Conservation (phyloP, 2,329 filamentous ascomycete genomes). For the Aureobasidium melanogenum region DNA sequence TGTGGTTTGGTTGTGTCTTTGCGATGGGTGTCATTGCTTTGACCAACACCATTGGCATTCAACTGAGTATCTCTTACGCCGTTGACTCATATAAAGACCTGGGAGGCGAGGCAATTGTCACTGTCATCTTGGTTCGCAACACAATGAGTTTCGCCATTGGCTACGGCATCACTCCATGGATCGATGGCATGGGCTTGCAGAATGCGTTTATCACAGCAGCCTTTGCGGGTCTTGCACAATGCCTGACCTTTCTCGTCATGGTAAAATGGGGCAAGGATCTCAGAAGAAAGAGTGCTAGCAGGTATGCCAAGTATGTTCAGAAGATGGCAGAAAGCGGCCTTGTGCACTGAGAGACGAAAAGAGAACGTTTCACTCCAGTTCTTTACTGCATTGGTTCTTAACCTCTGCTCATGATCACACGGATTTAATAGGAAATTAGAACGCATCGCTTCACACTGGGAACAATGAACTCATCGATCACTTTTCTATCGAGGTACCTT, state of each 20-base stretch:
- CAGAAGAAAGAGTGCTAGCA: conserved; percentile 29
- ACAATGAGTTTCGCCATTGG: conserved; percentile 43
- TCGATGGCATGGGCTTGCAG: conserved; percentile 33
- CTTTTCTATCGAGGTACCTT: too few species aligned
- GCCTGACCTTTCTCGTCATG: conserved; percentile 33
- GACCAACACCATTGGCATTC: conserved; percentile 36
- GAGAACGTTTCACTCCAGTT: too few species aligned
- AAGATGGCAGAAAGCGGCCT: conserved; percentile 21
- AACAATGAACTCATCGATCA: too few species aligned
- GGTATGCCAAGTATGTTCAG: conserved; percentile 33
- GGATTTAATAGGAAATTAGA: neutral
- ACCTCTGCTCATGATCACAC: neutral
- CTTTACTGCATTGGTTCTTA: too few species aligned
- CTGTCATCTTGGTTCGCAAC: conserved; percentile 42
- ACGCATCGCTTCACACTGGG: too few species aligned
- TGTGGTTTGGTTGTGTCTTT: conserved; percentile 30
- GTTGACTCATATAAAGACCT: conserved; percentile 43
- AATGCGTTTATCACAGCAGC: conserved; percentile 37
- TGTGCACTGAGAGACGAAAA: conserved; percentile 15
- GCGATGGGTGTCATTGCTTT: conserved; percentile 40
- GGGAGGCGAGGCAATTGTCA: conserved; percentile 41
- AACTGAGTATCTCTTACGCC: conserved; percentile 37
- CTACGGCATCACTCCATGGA: conserved; percentile 43
- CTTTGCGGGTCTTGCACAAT: conserved; percentile 34
- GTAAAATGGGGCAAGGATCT: conserved; percentile 42